phyloP scores from a whole-genome alignment of 306 rosid genomes.

The Medicago ruthenica region DNA sequence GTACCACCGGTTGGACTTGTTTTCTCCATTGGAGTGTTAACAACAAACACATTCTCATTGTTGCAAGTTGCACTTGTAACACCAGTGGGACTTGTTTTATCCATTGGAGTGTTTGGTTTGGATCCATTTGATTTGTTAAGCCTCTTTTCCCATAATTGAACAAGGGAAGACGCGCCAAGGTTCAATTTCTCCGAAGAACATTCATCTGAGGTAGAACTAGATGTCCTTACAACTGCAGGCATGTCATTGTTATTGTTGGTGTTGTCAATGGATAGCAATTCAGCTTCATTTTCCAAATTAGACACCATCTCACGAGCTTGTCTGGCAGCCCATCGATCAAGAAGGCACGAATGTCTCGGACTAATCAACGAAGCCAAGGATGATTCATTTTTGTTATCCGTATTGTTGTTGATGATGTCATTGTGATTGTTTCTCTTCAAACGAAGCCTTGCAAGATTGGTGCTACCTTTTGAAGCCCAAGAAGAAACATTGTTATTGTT shows the following conservation, averaged over 20 bases:
- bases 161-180: conserved; percentile 81
- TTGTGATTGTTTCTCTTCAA: neutral
- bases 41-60: conserved; percentile 37
- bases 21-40: conserved; percentile 6
- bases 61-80: neutral
- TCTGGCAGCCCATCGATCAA: conserved; percentile 50
- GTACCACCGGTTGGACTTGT: conserved; percentile 9
- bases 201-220: conserved; percentile 40
- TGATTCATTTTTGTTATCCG: conserved; percentile 6
- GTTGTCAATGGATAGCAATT: conserved; percentile 32
- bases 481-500: neutral
- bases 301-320: conserved; percentile 51
- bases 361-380: conserved; percentile 11
- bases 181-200: conserved; percentile 38
- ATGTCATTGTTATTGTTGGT: neutral
- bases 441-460: conserved; percentile 11
- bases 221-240: conserved; percentile 37
- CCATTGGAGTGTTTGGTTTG: neutral
- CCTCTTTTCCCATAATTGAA: conserved; percentile 93
- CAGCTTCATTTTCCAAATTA: conserved; percentile 48
- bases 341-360: conserved; percentile 38
- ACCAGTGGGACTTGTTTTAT: conserved; percentile 31
- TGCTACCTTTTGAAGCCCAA: neutral
- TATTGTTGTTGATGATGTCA: neutral
- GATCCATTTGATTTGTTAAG: conserved; percentile 49